phyloP scores from a whole-genome alignment of 768 basidiomycete species.

The Cantharellus cinnabarinus region DNA sequence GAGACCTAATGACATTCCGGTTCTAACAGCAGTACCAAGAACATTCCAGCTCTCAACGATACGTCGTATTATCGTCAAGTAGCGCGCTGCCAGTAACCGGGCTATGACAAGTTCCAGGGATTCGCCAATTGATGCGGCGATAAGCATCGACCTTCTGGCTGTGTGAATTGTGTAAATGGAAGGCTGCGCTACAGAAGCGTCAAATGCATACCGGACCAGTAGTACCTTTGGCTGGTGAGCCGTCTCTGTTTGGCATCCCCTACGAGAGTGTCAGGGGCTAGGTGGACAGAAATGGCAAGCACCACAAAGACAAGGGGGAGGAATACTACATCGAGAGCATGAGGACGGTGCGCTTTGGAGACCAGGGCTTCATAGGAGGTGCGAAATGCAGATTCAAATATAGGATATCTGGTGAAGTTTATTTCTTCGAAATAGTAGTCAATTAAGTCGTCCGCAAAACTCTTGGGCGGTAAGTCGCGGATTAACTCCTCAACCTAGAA shows the following conservation, averaged over 20 bases:
- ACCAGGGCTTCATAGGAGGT: slow-evolving; percentile 43
- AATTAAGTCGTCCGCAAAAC: slow-evolving; percentile 54
- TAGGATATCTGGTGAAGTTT: not conserved
- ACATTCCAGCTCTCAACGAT: slow-evolving; percentile 96
- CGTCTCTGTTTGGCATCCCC: slow-evolving; percentile 59
- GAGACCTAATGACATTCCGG: slow-evolving; percentile 81
- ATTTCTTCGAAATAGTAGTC: slow-evolving; percentile 49
- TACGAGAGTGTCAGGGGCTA: slow-evolving; percentile 68
- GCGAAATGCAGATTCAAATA: slow-evolving; percentile 51
- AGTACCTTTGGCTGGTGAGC: slow-evolving; percentile 71
- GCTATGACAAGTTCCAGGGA: slow-evolving; percentile 83
- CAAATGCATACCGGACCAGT: slow-evolving; percentile 71
- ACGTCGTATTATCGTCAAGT: slow-evolving; percentile 51
- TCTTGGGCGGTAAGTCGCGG: slow-evolving; percentile 65
- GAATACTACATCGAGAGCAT: slow-evolving; percentile 61
- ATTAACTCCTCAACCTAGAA: slow-evolving; percentile 53
- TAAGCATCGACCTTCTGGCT: slow-evolving; percentile 75
- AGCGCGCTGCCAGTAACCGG: slow-evolving; percentile 64
- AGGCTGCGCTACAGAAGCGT: too few relatives aligned
- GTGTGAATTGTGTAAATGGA: not conserved
- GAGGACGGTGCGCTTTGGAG: slow-evolving; percentile 37
- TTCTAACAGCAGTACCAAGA: slow-evolving; percentile 77
- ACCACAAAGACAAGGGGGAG: slow-evolving; percentile 87
- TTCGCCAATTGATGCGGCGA: slow-evolving; percentile 86
- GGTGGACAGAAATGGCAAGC: slow-evolving; percentile 63